Evolutionary conservation across 345 rosid genomes (phyloP), one percentile per base, ranked within the genome.

Genomic region (Xanthoceras sorbifolium): DNA sequence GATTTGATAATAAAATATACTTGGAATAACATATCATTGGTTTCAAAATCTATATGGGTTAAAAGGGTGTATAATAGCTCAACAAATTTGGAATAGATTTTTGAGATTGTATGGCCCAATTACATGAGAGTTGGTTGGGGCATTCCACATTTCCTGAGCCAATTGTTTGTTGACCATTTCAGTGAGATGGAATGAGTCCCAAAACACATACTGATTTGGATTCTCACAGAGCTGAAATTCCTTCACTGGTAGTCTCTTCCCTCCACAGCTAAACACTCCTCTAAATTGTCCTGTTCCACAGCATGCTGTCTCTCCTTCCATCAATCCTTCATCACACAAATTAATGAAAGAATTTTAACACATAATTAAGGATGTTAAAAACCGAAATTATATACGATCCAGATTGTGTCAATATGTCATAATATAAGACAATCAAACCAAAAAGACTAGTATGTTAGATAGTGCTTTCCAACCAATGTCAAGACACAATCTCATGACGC

Each of bases 241-340:
- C 85, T 86, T 86, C 68, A 85, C 89, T 18, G 73, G 32, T n/a
- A n/a, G n/a, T 79, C 91, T 87, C 81, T 82, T 89, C 55, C 95
- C 95, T 73, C 99, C 97, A 72, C 98, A 91, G 83, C 95, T 93
- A n/a, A 71, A 81, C 6, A 85, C 86, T 78, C 98, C 98, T 82
- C 92, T 76, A 75, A 36, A 88, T 57, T 44, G 46, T 61, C 97
- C 98, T 32, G 85, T 81, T 29, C 98, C 98, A 73, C 98, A 93
- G 67, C 96, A 94, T 54, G 94, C 98, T 62, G 66, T 77, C 54
- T 81, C 78, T 20, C 89, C 98, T 78, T 88, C 86, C 79, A 82
- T 84, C 69, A 91, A 87, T 22, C 97, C 98, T 93, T 77, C 72
- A 60, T 31, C 73, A 40, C 52, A 71, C 77, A 42, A 9, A 42